Percentiles rank a stretch among this genome's conserved stretches.
Conservation (phyloP, 768 basidiomycete genomes). For the Podaxis sp. region DNA sequence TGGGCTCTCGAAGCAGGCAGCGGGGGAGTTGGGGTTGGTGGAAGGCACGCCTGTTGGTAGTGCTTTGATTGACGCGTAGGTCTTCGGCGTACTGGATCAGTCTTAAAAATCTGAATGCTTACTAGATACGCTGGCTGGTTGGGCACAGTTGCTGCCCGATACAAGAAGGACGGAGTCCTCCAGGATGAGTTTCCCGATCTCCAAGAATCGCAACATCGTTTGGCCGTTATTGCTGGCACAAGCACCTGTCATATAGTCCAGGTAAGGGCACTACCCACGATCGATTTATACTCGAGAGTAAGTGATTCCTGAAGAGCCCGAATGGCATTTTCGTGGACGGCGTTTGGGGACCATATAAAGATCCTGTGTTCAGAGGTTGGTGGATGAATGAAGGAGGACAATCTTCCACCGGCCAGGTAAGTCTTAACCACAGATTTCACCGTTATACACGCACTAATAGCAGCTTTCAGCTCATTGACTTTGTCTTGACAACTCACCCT, state of each 20-base stretch:
- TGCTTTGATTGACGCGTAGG: conserved; percentile 92
- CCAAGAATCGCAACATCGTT: conserved; percentile 74
- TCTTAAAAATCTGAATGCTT: not conserved
- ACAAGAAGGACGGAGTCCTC: conserved; percentile 49
- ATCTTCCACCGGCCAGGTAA: conserved; percentile 93
- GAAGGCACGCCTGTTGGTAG: conserved; percentile 93
- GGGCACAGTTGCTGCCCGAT: conserved; percentile 87
- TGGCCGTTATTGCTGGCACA: conserved; percentile 94
- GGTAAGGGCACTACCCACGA: conserved; percentile 34
- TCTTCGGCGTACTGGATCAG: conserved; percentile 5
- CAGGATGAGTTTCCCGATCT: conserved; percentile 57
- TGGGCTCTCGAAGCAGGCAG: conserved; percentile 77
- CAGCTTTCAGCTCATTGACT: conserved; percentile 76
- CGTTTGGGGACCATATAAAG: conserved; percentile 92
- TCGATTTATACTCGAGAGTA: not conserved
- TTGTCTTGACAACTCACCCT: conserved; percentile 89
- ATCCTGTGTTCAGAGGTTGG: conserved; percentile 90
- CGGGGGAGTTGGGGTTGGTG: conserved; percentile 79
- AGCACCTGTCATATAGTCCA: conserved; percentile 96
- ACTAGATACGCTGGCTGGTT: conserved; percentile 89
- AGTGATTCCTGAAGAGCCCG: conserved; percentile 51
- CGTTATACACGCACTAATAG: not conserved
- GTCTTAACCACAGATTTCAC: conserved; percentile 2
- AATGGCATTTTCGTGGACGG: conserved; percentile 86
- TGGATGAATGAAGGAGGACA: conserved; percentile 99